Evolutionary conservation across 1,139 yeast genomes (phyloP), one percentile per base, ranked within the genome.

Genomic region (Pichia sp.): DNA sequence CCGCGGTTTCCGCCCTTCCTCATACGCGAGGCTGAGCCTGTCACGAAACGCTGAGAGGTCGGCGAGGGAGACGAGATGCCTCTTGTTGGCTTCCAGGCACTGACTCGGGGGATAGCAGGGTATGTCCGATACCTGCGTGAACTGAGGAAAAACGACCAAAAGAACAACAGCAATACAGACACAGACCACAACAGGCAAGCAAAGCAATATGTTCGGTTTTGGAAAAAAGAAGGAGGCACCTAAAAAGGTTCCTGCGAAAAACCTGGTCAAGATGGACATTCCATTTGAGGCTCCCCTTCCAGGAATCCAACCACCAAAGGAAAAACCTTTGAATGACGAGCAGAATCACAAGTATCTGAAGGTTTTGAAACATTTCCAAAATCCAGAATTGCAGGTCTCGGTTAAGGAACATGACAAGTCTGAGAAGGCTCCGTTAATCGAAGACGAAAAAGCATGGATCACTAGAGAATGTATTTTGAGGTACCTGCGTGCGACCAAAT

Each of bases 401-500:
- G 60, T 65, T 5, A 70, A 71, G 42, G 85, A 81, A 64, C 73
- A 74, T n/a, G 57, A 55, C 5, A 51, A 53, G 19, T 56, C 59
- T 8, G 63, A 60, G 15, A 55, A 57, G 48, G 56, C 61, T 15
- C 77, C 80, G 2, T 66, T 87, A 40, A 68, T 77, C 3, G 80
- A 74, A 15, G 80, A 75, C 56, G 98, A 93, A 68, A 82, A 81
- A 66, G 88, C 95, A 0, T 93, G 98, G 97, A 74, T 93, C 52
- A 87, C 97, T 3, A 79, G 85, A 62, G 98, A 93, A 68, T 93
- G 98, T 67, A 77, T 93, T 54, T 72, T 90, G 64, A 78, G 99
- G 64, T 93, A 92, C 66, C 74, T 92, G 54, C 78, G 97, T 51
- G 99, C 98, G 11, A 85, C 96, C 49, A 92, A 90, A 69, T 93